These are phyloP conservation scores for Lactuca sativa DNA, from an alignment of 129 eudicot species.

Conservation along the genomic window DNA sequence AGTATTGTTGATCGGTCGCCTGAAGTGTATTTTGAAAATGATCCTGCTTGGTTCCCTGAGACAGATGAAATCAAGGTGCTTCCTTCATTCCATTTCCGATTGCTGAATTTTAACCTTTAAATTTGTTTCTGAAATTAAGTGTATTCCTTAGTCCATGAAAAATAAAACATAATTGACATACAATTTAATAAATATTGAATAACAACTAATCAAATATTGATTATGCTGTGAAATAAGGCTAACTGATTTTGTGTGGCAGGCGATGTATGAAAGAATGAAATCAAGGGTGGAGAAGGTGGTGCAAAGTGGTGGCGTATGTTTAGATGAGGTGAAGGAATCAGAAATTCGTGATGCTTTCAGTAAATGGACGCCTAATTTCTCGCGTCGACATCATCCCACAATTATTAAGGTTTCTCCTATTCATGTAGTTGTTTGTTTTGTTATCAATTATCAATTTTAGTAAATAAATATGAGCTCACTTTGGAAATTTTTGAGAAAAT, in stretches of 20 bases:
- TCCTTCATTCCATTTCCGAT: background rate
- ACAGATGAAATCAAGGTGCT: constrained; percentile 43
- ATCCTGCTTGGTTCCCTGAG: background rate
- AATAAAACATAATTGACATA: too few relatives aligned
- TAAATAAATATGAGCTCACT: too few relatives aligned
- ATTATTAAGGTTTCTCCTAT: constrained; percentile 51
- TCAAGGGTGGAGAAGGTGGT: constrained; percentile 44
- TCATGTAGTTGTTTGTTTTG: too few relatives aligned
- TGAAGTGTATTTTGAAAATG: constrained; percentile 37
- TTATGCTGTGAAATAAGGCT: too few relatives aligned
- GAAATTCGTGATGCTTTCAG: constrained; percentile 34
- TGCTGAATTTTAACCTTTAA: background rate
- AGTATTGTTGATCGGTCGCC: constrained; percentile 43
- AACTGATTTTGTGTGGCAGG: constrained; percentile 20
- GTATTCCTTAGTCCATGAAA: too few relatives aligned
- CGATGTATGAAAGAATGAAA: constrained; percentile 49
- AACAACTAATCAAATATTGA: too few relatives aligned
- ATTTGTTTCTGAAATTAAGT: too few relatives aligned
- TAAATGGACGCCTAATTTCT: constrained; percentile 56
- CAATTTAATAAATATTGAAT: too few relatives aligned
- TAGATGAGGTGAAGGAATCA: constrained; percentile 24
- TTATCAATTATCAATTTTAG: too few relatives aligned
- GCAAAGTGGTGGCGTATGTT: constrained; percentile 36
- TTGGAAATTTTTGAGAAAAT: too few relatives aligned
- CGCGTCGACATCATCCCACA: constrained; percentile 59